phyloP scores from a whole-genome alignment of 345 rosid species.

The Streptanthus diversifolius region DNA sequence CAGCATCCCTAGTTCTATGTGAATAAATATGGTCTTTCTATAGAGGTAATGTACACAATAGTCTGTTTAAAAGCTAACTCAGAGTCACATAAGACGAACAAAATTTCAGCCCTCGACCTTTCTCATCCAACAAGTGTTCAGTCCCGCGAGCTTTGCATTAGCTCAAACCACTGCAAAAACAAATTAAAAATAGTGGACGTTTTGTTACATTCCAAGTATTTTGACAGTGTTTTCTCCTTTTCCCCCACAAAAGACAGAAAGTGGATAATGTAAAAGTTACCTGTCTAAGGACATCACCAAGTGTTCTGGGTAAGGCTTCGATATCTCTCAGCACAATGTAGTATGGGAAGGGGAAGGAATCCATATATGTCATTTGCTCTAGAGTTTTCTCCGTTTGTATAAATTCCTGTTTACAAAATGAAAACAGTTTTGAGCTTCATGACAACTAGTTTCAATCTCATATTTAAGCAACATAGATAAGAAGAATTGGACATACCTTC shows the following conservation, averaged over 20 bases:
- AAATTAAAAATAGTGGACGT: neutral
- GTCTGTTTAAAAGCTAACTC: neutral
- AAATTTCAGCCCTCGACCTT: neutral
- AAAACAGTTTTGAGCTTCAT: neutral
- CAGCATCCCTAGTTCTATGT: neutral
- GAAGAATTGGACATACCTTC: conserved; percentile 40
- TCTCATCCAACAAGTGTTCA: conserved; percentile 23
- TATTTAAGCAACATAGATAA: neutral
- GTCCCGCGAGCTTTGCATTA: conserved; percentile 70
- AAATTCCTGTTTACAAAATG: conserved; percentile 47
- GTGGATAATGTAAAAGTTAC: conserved; percentile 34
- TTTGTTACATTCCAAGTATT: neutral
- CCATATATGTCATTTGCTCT: conserved; percentile 53
- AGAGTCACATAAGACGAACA: neutral
- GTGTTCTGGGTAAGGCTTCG: conserved; percentile 81
- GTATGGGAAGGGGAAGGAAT: conserved; percentile 93
- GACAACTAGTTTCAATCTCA: neutral
- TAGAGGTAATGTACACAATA: neutral
- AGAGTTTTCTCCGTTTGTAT: conserved; percentile 28
- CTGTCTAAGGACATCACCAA: conserved; percentile 88
- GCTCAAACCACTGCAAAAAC: conserved; percentile 83
- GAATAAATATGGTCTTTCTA: neutral
- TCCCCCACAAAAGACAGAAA: neutral
- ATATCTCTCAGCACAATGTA: conserved; percentile 73
- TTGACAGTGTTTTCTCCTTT: neutral